Evolutionary conservation across 257 asterid species (phyloP).

Genomic region (Nicotiana sylvestris): DNA sequence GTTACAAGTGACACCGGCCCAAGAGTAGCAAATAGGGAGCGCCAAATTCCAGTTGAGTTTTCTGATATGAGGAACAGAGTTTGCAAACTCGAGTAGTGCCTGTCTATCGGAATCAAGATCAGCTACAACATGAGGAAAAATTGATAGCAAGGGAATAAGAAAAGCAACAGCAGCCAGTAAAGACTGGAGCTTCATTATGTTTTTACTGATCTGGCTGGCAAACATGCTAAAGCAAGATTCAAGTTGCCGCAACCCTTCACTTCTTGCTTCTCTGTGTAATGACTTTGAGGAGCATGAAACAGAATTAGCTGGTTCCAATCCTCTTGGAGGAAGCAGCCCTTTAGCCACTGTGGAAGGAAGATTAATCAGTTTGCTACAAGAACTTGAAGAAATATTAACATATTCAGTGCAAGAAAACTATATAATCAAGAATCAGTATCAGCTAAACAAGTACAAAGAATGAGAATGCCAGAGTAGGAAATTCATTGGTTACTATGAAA

Average conservation of each 20-base stretch:
- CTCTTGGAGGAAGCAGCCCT: conserved; percentile 1
- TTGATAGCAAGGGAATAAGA: conserved; percentile 28
- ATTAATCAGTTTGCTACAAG: neutral
- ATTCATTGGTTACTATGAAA: neutral
- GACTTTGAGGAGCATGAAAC: conserved; percentile 3
- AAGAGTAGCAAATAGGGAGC: conserved; percentile 49
- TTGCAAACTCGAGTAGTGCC: conserved; percentile 63
- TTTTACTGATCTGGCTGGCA: neutral
- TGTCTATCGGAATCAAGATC: conserved; percentile 57
- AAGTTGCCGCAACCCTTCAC: conserved; percentile 4
- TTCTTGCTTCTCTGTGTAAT: conserved; percentile 6
- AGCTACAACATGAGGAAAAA: conserved; percentile 23
- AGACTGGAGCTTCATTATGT: conserved; percentile 40
- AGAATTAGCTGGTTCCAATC: neutral
- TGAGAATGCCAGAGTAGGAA: neutral
- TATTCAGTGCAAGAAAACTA: neutral
- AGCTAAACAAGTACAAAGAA: neutral
- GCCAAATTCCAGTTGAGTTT: conserved; percentile 60
- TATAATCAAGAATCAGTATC: neutral
- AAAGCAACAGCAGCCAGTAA: conserved; percentile 23
- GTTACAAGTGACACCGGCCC: conserved; percentile 77
- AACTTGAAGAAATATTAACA: neutral
- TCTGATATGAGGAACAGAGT: conserved; percentile 61
- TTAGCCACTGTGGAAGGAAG: neutral
- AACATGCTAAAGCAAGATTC: neutral